These are phyloP conservation scores for Pestalotiopsis sp. DNA, from an alignment of 2,329 filamentous ascomycete species.

Conservation along the genomic window DNA sequence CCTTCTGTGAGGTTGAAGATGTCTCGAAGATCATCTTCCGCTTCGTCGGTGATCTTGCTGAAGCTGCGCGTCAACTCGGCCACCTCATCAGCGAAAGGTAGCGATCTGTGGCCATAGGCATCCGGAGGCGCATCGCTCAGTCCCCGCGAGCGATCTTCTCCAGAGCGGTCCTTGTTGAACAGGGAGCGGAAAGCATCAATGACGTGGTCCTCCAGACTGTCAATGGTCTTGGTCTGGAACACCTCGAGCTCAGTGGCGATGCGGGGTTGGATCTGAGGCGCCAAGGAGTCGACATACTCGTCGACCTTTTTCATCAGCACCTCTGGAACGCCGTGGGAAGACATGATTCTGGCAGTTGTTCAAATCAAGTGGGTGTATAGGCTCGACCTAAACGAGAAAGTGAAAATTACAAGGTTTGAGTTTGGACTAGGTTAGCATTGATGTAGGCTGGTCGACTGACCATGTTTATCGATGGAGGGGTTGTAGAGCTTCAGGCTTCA, in stretches of 20 bases:
- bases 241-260: constrained; percentile 44
- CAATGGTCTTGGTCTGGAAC: constrained; percentile 48
- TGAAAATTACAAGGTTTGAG: background rate
- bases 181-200: constrained; percentile 47
- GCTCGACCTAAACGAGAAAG: background rate
- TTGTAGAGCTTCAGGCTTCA: background rate
- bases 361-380: too few relatives aligned
- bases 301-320: constrained; percentile 46
- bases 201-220: constrained; percentile 46
- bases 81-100: constrained; percentile 50
- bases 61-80: constrained; percentile 43
- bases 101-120: constrained; percentile 41
- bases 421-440: background rate
- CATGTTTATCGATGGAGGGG: background rate
- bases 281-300: constrained; percentile 49
- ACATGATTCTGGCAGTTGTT: background rate
- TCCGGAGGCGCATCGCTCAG: constrained; percentile 39
- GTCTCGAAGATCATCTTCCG: constrained; percentile 43
- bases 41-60: constrained; percentile 40
- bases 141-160: constrained; percentile 21
- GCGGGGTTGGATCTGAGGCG: constrained; percentile 48
- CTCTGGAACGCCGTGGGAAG: constrained; percentile 38
- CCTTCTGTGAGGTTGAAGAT: constrained; percentile 47
- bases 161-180: constrained; percentile 35
- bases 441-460: background rate